Evolutionary conservation across 495 filamentous ascomycete genomes (phyloP), one percentile per base, ranked within the genome.

Genomic region (Penicillium dipodomyicola): DNA sequence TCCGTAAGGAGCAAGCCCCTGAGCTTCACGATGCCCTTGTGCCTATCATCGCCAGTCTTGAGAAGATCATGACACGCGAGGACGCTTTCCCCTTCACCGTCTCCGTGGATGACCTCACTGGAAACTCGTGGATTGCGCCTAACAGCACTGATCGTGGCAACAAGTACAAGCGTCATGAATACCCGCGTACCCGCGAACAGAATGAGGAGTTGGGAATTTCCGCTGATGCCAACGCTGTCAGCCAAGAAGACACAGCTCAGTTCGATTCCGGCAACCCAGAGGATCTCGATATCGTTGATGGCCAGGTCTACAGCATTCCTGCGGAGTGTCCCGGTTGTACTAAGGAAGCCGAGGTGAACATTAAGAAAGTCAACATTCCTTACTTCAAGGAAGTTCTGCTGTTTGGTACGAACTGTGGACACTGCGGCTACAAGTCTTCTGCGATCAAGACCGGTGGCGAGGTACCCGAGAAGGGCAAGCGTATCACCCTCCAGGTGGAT

Each of bases 41-140:
- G 33, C 82, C 80, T 29, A 79, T 97, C 48, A 84, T 96, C 56
- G 66, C 79, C 22, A 87, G 83, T 49, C 79, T 92, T 2, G 73
- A 82, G 54, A 80, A 84, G 25, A 95, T 96, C 80, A 67, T 93
- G 17, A 81, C 81, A 11, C 84, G 90, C 14, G 77, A 84, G 9
- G 77, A 83, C 9, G 81, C 77, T 2, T 92, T 93, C 65, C 94
- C 95, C n/a, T 96, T 97, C 77, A 84, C 87, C 7, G 73, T 97
- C 32, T 83, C 81, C 11, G 69, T 96, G 32, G 90, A 99, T 68
- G 94, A 99, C 63, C 88, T 88, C 2, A 89, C 92, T 4, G 94
- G 94, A n/a, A 99, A 99, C 78, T 95, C 90, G 4, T 97, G 89
- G 83, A 95, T 99, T 63, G 91, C 96, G 48, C 94, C 94, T 30